These are phyloP conservation scores for Russula vinacea DNA, from an alignment of 768 basidiomycete species.

Conservation along the genomic window DNA sequence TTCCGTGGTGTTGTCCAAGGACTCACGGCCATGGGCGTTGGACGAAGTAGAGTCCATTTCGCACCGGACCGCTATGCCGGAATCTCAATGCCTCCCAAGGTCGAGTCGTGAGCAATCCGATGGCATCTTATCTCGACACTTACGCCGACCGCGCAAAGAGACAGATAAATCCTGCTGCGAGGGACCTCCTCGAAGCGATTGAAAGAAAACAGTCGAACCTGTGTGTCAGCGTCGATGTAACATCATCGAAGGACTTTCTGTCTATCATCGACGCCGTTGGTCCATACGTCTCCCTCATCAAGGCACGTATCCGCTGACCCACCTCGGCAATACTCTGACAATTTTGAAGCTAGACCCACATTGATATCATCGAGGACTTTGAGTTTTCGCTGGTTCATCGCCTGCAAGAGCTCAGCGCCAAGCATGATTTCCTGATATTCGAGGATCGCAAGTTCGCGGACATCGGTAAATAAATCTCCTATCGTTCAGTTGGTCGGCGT, in stretches of 20 bases:
- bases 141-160: conserved; percentile 60
- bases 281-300: conserved; percentile 88
- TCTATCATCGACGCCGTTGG: conserved; percentile 86
- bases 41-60: conserved; percentile 11
- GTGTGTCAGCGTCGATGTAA: conserved; percentile 94
- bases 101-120: background rate
- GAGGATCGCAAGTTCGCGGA: conserved; percentile 99
- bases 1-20: conserved; percentile 27
- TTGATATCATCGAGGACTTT: conserved; percentile 95
- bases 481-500: background rate
- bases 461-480: conserved; percentile 69
- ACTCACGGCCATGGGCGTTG: conserved; percentile 29
- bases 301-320: conserved; percentile 51
- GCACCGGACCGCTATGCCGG: background rate
- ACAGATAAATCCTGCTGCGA: conserved; percentile 74
- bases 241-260: conserved; percentile 71
- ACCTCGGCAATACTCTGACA: conserved; percentile 29
- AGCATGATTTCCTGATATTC: conserved; percentile 93
- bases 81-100: background rate
- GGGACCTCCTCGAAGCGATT: conserved; percentile 73
- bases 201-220: conserved; percentile 88
- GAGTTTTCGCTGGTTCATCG: conserved; percentile 63
- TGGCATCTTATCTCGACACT: conserved; percentile 42
- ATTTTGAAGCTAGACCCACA: conserved; percentile 68
- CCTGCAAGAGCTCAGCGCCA: conserved; percentile 64